Evolutionary conservation across 2,329 filamentous ascomycete species (phyloP), one percentile per base, ranked within the genome.

Genomic region (Colletotrichum zoysiae): DNA sequence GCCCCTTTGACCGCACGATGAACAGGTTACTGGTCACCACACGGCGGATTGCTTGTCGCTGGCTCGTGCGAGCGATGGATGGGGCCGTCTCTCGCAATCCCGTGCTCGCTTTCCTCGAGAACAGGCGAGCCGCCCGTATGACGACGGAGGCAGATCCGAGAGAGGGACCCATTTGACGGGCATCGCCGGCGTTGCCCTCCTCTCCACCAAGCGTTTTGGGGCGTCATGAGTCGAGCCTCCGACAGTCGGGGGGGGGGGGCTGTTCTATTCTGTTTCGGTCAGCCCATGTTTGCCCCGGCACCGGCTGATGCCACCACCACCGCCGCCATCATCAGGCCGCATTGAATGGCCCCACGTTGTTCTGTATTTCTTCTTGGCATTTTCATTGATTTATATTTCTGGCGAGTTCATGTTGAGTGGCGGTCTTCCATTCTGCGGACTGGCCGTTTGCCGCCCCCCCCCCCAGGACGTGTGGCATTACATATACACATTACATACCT

Each of bases 201-300:
- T 56, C 56, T 18, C 57, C 46, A 38, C 42, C 53, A 55, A 55
- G 48, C 46, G 67, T 46, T 44, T 44, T 65, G 61, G 51, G 61
- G 51, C 30, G 30, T 55, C 51, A 35, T 46, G 67, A 70, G 65
- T 68, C 68, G 68, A 50, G 57, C 63, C 51, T 18, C 38, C 18
- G 18, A 46, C 48, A 44, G 48, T 66, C 38, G 51, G 30, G 35
- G 23, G 33, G 48, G 23, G 1, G 38, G 53, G 53, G 53, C 30
- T 30, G 30, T 30, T 30, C 30, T 30, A 30, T 30, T 30, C 53
- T 56, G 20, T 40, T 23, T n/a, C 48, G n/a, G 18, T 35, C 40
- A 26, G 18, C 30, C 56, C 48, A n/a, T 60, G 46, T 20, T 55
- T n/a, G 35, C 35, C 33, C 14, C 38, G 23, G 59, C 5, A 26